A percentile compares a stretch with the other conserved stretches of the same genome.
Evolutionary conservation across 2,329 filamentous ascomycete species (phyloP).

Genomic region (Aspergillus ruber): DNA sequence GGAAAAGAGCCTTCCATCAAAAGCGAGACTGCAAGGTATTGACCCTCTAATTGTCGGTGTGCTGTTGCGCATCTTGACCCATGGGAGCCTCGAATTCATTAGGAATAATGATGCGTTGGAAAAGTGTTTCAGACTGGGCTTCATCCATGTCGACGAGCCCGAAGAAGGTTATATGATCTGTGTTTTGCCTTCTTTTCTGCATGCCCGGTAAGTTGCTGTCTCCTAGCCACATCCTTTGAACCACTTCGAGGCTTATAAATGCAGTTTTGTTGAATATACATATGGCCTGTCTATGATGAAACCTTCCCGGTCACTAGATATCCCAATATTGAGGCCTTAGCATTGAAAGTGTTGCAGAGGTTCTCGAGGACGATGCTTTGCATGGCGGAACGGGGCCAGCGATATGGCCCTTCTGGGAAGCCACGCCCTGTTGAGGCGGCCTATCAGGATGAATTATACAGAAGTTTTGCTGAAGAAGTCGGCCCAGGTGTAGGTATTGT

Average conservation of each 20-base stretch:
- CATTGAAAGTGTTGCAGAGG: not conserved
- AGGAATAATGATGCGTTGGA: not conserved
- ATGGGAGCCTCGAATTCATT: not conserved
- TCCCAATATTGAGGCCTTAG: not conserved
- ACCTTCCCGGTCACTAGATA: not conserved
- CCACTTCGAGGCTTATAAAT: not conserved
- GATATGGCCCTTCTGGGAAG: not conserved
- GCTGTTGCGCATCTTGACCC: not conserved
- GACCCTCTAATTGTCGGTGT: not conserved
- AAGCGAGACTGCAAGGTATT: not conserved
- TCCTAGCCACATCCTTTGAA: not conserved
- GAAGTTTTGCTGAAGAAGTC: conserved; percentile 3
- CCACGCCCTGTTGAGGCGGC: conserved; percentile 5
- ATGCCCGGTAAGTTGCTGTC: not conserved
- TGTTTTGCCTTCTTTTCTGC: not conserved
- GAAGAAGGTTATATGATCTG: not conserved
- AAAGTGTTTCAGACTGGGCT: not conserved
- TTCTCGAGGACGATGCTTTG: conserved; percentile 1
- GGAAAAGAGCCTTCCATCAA: not conserved
- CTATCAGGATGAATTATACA: conserved; percentile 12
- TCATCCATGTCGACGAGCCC: not conserved
- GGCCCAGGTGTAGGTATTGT: not conserved
- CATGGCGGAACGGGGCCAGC: not conserved
- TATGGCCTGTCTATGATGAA: not conserved
- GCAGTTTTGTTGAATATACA: not conserved